phyloP scores from a whole-genome alignment of 2,329 filamentous ascomycete genomes.

The Hypoxylon sp. region DNA sequence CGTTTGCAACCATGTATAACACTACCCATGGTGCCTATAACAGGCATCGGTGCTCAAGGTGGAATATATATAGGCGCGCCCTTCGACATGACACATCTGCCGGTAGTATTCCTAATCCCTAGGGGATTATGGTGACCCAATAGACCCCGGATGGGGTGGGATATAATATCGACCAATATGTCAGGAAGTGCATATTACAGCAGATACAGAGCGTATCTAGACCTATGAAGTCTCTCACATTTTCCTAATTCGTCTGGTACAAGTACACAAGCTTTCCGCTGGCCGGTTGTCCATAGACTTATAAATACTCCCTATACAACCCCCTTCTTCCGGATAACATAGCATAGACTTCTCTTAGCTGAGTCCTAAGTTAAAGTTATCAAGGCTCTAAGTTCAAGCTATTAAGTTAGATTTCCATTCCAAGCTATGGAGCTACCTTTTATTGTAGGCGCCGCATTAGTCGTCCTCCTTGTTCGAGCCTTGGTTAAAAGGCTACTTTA shows the following conservation, averaged over 20 bases:
- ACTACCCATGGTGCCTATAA: too few relatives aligned
- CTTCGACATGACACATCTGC: too few relatives aligned
- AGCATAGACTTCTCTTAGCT: not conserved
- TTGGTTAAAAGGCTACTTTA: conserved; percentile 19
- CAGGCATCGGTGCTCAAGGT: too few relatives aligned
- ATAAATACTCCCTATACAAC: not conserved
- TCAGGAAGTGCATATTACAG: not conserved
- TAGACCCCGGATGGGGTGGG: not conserved
- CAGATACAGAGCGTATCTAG: not conserved
- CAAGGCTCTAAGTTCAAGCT: not conserved
- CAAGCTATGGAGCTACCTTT: not conserved
- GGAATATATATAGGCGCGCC: too few relatives aligned
- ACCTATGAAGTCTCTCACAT: not conserved
- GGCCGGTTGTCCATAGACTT: not conserved
- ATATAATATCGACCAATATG: not conserved
- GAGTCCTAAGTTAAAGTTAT: not conserved
- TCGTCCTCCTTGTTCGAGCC: not conserved
- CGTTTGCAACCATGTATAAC: too few relatives aligned
- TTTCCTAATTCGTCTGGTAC: not conserved
- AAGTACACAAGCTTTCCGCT: too few relatives aligned
- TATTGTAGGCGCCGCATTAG: not conserved
- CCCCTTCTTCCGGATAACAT: not conserved
- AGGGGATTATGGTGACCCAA: too few relatives aligned
- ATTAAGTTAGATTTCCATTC: not conserved
- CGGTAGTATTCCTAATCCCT: too few relatives aligned